These are phyloP conservation scores for Botrytis pseudocinerea DNA, from an alignment of 2,329 filamentous ascomycete species.

Conservation along the genomic window DNA sequence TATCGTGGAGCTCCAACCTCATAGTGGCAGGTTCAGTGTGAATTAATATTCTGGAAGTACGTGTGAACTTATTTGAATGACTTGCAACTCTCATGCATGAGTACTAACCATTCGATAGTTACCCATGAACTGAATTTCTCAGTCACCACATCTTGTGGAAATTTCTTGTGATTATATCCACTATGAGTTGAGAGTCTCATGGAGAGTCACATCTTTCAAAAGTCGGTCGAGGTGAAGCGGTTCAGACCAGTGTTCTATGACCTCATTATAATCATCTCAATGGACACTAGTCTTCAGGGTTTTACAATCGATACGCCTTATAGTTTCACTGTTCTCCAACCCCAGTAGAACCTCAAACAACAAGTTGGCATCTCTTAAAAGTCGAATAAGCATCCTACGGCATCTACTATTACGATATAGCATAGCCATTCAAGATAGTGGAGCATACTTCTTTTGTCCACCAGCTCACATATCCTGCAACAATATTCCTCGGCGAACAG, in stretches of 20 bases:
- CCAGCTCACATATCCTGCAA: constrained; percentile 66
- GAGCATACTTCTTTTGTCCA: constrained; percentile 88
- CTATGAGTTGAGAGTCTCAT: too few relatives aligned
- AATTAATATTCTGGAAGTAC: neutral
- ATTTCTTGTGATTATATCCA: neutral
- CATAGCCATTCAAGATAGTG: constrained; percentile 69
- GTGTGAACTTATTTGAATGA: neutral
- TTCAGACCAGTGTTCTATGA: neutral
- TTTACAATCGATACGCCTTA: too few relatives aligned
- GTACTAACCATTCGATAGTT: neutral
- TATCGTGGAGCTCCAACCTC: neutral
- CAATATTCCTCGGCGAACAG: constrained; percentile 83
- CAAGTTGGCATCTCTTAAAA: too few relatives aligned
- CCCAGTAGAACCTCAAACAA: neutral
- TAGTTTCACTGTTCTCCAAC: neutral
- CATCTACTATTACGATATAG: neutral
- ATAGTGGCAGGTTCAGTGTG: neutral
- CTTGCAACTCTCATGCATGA: accelerated
- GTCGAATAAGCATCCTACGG: neutral
- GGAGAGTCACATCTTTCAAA: neutral
- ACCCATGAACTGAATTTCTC: neutral
- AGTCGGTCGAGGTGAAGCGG: neutral
- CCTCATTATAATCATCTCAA: too few relatives aligned
- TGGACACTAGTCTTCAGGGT: too few relatives aligned
- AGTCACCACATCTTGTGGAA: neutral